phyloP scores from a whole-genome alignment of 441 rosid genomes.

The Macaranga tanarius region DNA sequence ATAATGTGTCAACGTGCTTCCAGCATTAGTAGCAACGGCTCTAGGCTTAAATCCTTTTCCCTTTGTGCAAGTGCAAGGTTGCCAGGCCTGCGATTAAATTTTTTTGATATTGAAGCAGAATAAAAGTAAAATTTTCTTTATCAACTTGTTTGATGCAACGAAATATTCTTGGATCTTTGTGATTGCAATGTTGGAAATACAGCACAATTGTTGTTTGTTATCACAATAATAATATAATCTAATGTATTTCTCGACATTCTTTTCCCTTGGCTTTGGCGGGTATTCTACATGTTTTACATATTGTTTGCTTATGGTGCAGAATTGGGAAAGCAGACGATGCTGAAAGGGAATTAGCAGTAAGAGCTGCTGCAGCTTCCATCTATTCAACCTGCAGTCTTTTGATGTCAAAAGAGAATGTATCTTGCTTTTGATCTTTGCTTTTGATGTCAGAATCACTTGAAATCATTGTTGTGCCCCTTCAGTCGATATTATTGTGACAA shows the following conservation, averaged over 20 bases:
- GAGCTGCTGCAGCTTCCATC: constrained; percentile 96
- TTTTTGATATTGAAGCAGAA: not conserved
- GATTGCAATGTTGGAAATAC: not conserved
- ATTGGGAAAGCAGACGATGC: constrained; percentile 38
- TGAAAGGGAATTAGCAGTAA: constrained; percentile 63
- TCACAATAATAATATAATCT: not conserved
- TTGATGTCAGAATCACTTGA: not conserved
- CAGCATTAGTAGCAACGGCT: too few species aligned
- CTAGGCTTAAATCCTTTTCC: not conserved
- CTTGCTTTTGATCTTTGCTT: constrained; percentile 47
- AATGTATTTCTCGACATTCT: not conserved
- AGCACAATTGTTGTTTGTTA: not conserved
- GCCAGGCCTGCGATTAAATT: not conserved
- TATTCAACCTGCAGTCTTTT: constrained; percentile 80
- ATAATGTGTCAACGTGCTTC: too few species aligned
- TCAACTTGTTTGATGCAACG: not conserved
- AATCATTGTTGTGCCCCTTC: not conserved
- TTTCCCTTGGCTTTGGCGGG: too few species aligned
- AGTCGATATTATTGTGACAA: constrained; percentile 6
- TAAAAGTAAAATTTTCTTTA: not conserved
- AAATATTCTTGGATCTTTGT: not conserved
- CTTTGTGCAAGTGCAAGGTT: not conserved
- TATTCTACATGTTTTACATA: not conserved
- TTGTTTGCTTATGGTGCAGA: constrained; percentile 38
- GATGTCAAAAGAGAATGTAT: constrained; percentile 61